Evolutionary conservation across 345 rosid genomes (phyloP), one percentile per base, ranked within the genome.

Genomic region (Heritiera littoralis): DNA sequence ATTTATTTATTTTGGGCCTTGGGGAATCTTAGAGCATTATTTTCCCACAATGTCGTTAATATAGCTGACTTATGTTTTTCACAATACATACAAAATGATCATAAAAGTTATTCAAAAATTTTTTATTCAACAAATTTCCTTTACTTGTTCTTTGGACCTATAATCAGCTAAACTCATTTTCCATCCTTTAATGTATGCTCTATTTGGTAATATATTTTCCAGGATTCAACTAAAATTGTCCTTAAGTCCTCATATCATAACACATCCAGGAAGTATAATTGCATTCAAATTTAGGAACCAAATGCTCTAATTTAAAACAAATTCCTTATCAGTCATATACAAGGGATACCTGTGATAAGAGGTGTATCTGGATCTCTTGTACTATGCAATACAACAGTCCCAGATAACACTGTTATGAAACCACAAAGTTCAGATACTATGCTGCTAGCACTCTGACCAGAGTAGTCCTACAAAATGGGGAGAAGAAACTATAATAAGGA

Each of bases 381-480:
- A 82, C 88, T 86, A 58, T 92, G 97, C 83, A 92, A 80, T 18
- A 92, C 90, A 11, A 86, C 78, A 69, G 97, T 92, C 66, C 97
- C 94, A 66, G 94, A 92, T 79, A 92, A 78, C 80, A 92, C 90
- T 13, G 92, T 90, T 61, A 90, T 72, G 80, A 92, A 92, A 45
- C 97, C 97, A 82, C 97, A 90, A 72, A 90, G 92, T 71, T 86
- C 97, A 9, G 97, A 92, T 54, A 85, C 91, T 76, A 92, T 84
- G 81, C 80, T 90, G 88, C 97, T 88, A 64, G 86, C 92, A 80
- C 94, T 90, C 77, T 92, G 94, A 70, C 94, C 97, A 40, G 90
- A 85, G 83, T 88, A 90, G 72, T 92, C 97, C 97, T 92, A 81
- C 58, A 74, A 65, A 66, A 59, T 30, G 46, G 49, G n/a, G 30